A percentile compares a stretch with the other conserved stretches of the same genome.
phyloP scores from a whole-genome alignment of 176 grass and related monocot genomes.

The Rhynchospora breviuscula region DNA sequence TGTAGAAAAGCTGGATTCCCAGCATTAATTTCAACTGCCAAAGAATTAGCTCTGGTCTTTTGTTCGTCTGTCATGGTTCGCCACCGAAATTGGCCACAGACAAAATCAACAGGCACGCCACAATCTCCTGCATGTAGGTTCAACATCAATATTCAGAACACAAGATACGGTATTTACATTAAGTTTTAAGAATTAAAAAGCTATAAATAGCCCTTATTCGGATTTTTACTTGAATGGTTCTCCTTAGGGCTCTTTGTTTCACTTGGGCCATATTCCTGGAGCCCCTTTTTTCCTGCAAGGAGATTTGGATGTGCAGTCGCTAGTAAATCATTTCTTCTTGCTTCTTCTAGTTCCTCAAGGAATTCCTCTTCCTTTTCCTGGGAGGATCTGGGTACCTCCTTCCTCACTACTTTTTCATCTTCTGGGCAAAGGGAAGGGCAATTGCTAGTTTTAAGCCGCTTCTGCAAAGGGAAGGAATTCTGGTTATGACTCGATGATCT shows the following conservation, averaged over 20 bases:
- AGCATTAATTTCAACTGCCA: not conserved
- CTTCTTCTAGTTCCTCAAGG: not conserved
- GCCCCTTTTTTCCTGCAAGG: not conserved
- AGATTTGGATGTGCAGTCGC: no score
- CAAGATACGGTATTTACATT: not conserved
- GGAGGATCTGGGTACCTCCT: no score
- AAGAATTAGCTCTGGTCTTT: constrained; percentile 3
- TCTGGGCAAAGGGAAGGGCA: no score
- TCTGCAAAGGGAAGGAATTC: no score
- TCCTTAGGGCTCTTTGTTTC: not conserved
- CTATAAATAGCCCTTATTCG: not conserved
- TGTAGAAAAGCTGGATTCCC: constrained; percentile 40
- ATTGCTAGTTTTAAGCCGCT: no score
- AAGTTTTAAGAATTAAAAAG: not conserved
- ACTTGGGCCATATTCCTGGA: not conserved
- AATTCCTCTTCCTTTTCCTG: no score
- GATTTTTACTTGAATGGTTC: not conserved
- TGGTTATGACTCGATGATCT: no score
- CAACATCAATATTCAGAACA: constrained; percentile 4
- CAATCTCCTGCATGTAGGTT: constrained; percentile 9
- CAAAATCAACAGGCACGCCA: not conserved
- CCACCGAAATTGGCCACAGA: constrained; percentile 5
- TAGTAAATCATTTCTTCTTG: not conserved
- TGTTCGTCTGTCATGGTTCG: not conserved
- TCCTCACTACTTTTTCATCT: no score